Evolutionary conservation across 148 eudicot genomes (phyloP), one percentile per base, ranked within the genome.

Genomic region (Camellia lanceoleosa): DNA sequence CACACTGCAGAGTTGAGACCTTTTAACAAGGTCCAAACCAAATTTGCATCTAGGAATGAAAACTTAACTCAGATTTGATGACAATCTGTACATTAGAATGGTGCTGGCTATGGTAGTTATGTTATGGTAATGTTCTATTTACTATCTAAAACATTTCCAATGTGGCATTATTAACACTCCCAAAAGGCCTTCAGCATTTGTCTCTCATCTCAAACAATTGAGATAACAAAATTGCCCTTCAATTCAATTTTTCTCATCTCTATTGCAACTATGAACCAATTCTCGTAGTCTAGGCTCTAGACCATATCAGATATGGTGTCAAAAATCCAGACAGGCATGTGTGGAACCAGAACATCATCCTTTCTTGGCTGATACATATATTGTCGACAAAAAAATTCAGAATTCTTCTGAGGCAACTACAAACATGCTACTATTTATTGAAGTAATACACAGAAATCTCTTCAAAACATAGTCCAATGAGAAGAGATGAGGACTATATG

Each of bases 151-250:
- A 51, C 75, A 49, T 46, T 2, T 11, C 67, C 38, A 63, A 8
- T 4, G 2, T 20, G 23, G 20, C 58, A 49, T 15, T 11, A 10
- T 47, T 51, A 8, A 1, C 9, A 43, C 75, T 20, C 49, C 59
- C 75, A 19, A 71, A 70, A 71, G 51, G 42, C 9, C 59, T 51
- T 51, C 74, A 20, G 42, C 75, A 71, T 20, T 71, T 51, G 42
- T 43, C 23, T 51, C 43, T 71, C 60, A 20, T 11, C 11, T 46
- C 30, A 20, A 71, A 16, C 75, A 71, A 71, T 5, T 71, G 60
- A 38, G 2, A 71, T 71, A 9, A 51, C 43, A 51, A 71, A 71
- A 23, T 15, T 12, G 8, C 23, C 75, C 67, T 63, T 63, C 60
- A 4, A n/a, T 70, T 38, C 0, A n/a, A 51, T 12, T 71, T 5